These are phyloP conservation scores for Linderniella brevidens DNA, from an alignment of 257 asterid species.

Conservation along the genomic window DNA sequence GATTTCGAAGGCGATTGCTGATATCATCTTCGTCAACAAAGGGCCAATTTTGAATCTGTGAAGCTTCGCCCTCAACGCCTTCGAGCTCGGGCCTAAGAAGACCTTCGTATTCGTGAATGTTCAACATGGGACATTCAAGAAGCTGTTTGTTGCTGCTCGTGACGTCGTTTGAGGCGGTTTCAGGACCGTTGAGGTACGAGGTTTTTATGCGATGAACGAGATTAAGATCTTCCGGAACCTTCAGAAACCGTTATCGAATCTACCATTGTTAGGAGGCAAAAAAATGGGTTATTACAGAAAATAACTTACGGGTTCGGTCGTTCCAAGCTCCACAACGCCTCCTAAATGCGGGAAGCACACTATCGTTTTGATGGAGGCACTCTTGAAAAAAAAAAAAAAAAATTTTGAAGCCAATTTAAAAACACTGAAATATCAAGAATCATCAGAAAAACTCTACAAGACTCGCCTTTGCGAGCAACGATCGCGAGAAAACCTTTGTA, in stretches of 20 bases:
- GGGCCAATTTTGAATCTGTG: constrained; percentile 33
- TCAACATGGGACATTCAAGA: constrained; percentile 3
- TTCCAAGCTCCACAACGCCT: constrained; percentile 79
- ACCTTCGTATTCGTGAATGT: constrained; percentile 17
- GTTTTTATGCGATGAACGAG: constrained; percentile 45
- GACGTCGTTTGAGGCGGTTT: constrained; percentile 20
- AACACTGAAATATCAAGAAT: not conserved
- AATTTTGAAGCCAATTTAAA: too few relatives aligned
- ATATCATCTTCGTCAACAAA: constrained; percentile 41
- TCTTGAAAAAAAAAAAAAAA: constrained; percentile 27
- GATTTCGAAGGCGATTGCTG: constrained; percentile 27
- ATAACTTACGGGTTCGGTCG: constrained; percentile 80
- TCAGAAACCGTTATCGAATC: too few relatives aligned
- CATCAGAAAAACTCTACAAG: not conserved
- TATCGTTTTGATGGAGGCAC: constrained; percentile 87
- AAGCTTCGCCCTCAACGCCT: constrained; percentile 22
- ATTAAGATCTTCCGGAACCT: constrained; percentile 57
- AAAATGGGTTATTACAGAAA: too few relatives aligned
- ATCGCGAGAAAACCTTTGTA: constrained; percentile 58
- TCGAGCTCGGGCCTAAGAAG: constrained; percentile 29
- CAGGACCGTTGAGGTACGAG: constrained; percentile 27
- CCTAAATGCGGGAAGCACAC: constrained; percentile 80
- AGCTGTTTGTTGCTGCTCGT: constrained; percentile 12
- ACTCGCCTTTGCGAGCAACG: constrained; percentile 89
- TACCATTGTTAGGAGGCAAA: too few relatives aligned